Evolutionary conservation across 2,329 filamentous ascomycete species (phyloP), one percentile per base, ranked within the genome.

Genomic region (Arthrocladium fulminans): DNA sequence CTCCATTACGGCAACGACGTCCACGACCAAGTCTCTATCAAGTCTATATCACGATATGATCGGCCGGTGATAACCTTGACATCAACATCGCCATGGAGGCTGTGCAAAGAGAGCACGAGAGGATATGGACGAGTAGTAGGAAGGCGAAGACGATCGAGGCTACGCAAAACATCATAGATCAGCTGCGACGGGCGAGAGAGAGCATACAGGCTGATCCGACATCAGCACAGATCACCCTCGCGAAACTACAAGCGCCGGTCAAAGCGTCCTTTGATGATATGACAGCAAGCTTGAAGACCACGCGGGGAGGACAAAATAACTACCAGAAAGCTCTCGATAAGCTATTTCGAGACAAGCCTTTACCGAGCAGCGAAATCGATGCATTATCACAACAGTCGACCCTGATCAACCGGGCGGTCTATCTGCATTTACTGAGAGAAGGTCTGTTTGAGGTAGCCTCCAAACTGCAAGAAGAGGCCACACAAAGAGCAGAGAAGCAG

Each of bases 401-500:
- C 13, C 74, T 96, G 10, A 87, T 97, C 62, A 94, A 96, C 67
- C 81, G 89, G 49, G 90, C 92, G 5, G 94, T 98, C 58, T 86
- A 86, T 8, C 96, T 97, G 88, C 92, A 98, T 63, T 77, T 98
- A 19, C 76, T 98, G 32, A 86, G 92, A 34, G 90, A 97, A 68
- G 92, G 92, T 42, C 86, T 95, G 62, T 98, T 98, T 65, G 76
- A 75, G 19, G 89, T 95, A 2, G 90, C 90, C 10, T 81, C 83
- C 13, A 88, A 83, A 1, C 96, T 98, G 59, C 79, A 95, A 42
- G 71, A 76, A 12, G 92, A 97, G 71, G 56, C 67, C 55, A 51
- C 63, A 44, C 58, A 60, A 53, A 42, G 49, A 29, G 52, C 54
- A 37, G 40, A 39, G 2, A 34, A 20, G 3, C 60, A 65, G 51